Conservation (phyloP, 1,284 basidiomycete species). For the Jaminaea rosea region DNA sequence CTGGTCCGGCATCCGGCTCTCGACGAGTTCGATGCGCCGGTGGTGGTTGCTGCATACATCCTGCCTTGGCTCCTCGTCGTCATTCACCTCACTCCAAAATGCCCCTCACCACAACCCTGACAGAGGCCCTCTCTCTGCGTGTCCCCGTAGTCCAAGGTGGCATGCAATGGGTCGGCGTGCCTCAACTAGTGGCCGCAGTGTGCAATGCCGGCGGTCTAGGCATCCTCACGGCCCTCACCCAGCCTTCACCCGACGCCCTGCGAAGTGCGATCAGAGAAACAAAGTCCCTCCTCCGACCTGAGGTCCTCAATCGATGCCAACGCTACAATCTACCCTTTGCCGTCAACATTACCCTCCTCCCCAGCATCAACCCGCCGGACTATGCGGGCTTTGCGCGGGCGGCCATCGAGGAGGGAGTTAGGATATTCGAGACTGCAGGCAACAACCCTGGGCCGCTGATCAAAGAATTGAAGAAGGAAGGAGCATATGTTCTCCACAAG, state of each 20-base stretch:
- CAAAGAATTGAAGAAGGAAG: constrained; percentile 66
- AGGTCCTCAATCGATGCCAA: constrained; percentile 20
- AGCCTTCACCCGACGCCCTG: constrained; percentile 73
- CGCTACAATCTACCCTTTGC: constrained; percentile 52
- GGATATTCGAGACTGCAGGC: constrained; percentile 86
- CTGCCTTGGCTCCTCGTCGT: neutral
- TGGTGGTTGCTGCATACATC: too few relatives aligned
- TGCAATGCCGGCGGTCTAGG: constrained; percentile 80
- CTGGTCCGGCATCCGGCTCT: too few relatives aligned
- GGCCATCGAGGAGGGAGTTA: constrained; percentile 77
- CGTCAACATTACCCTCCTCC: constrained; percentile 84
- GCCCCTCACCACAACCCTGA: constrained; percentile 45
- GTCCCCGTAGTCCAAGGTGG: constrained; percentile 43
- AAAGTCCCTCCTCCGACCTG: constrained; percentile 34
- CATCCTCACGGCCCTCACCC: constrained; percentile 75
- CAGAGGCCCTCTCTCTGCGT: constrained; percentile 46
- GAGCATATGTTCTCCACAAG: constrained; percentile 74
- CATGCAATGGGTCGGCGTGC: constrained; percentile 63
- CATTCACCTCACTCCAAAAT: constrained; percentile 9
- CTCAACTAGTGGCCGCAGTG: constrained; percentile 66
- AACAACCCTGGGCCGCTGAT: constrained; percentile 65
- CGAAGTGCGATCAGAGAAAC: constrained; percentile 77
- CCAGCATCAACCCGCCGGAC: constrained; percentile 81
- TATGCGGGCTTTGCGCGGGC: constrained; percentile 73
- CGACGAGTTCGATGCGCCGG: too few relatives aligned